Base-by-base conservation (phyloP, 2,329 filamentous ascomycete species). In the Coniella lustricola region DNA sequence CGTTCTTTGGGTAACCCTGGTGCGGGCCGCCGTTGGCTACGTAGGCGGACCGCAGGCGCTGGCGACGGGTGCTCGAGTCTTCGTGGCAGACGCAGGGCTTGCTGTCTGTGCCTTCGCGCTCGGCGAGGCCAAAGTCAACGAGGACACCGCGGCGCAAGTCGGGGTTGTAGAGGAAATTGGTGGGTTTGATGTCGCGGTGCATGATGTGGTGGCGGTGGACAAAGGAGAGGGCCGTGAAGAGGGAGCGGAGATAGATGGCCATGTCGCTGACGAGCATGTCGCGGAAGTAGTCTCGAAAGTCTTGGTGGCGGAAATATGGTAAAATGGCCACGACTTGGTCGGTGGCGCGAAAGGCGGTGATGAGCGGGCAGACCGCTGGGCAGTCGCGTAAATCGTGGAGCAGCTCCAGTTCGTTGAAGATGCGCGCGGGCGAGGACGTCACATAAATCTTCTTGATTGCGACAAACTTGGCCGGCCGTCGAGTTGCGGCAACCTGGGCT, bases 401-500 rank as follows among this genome's bases (percentile, higher is more conserved):
- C 18, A 98, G 77, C 59, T 97, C 91, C 16, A 98, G 82, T 67
- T 98, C 93, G 69, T 98, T 98, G 62, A 95, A 81, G 58, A 98
- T 97, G 39, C 93, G 87, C 22, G 84, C 77, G 0, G 93, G 93
- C 57, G 90, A 96, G 54, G 90, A 96, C 1, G 94, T 98, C 55
- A 97, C 93, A 66, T 98, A 98, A 58, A 98, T 98, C 72, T 98
- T 98, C 72, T 98, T 98, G 67, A 98, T 87, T 17, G 94, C 93
- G 54, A 98, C 94, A 61, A 85, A 97, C 63, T 85, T 87, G 20
- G 85, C 74, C 56, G 38, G 46, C 17, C 49, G 7, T 14, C 42
- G 34, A 31, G 31, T 39, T 18, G 42, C 39, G 7, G 71, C 76
- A 44, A 69, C 44, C 59, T 39, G 42, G 55, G 52, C 25, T 44